These are phyloP conservation scores for Sordaria brevicollis DNA, from an alignment of 495 filamentous ascomycete genomes.

Conservation along the genomic window DNA sequence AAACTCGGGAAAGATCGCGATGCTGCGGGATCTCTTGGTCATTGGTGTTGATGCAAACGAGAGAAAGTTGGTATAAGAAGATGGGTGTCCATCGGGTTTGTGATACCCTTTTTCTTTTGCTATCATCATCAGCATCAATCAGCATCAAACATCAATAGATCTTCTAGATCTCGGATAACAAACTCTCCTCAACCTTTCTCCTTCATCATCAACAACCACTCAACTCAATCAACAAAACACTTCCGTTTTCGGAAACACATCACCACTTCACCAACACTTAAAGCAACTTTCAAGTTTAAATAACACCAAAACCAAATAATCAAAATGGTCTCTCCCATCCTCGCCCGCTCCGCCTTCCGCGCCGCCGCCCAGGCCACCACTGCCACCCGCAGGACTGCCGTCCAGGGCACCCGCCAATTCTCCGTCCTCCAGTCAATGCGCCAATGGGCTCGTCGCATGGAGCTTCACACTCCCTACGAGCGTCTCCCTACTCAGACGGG, in stretches of 20 bases:
- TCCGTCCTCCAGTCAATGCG: constrained; percentile 19
- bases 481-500: constrained; percentile 15
- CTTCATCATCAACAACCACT: constrained; percentile 3
- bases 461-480: constrained; percentile 23
- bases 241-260: background rate
- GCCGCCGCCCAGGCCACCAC: constrained; percentile 3
- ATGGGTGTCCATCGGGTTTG: background rate
- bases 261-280: background rate
- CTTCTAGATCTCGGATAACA: background rate
- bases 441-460: constrained; percentile 17
- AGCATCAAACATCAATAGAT: constrained; percentile 1
- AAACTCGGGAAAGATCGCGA: background rate
- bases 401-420: constrained; percentile 10
- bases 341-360: constrained; percentile 17
- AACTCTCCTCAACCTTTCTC: background rate
- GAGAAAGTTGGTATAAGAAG: constrained; percentile 5
- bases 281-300: background rate
- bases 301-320: background rate
- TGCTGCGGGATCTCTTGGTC: background rate
- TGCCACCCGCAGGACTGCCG: background rate
- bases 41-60: background rate
- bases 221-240: background rate
- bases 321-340: constrained; percentile 15
- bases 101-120: background rate
- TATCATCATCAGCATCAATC: constrained; percentile 3